Percentiles rank a stretch among this genome's conserved stretches.
These are phyloP conservation scores for Citrullus colocynthis DNA, from an alignment of 306 rosid species.

Conservation along the genomic window DNA sequence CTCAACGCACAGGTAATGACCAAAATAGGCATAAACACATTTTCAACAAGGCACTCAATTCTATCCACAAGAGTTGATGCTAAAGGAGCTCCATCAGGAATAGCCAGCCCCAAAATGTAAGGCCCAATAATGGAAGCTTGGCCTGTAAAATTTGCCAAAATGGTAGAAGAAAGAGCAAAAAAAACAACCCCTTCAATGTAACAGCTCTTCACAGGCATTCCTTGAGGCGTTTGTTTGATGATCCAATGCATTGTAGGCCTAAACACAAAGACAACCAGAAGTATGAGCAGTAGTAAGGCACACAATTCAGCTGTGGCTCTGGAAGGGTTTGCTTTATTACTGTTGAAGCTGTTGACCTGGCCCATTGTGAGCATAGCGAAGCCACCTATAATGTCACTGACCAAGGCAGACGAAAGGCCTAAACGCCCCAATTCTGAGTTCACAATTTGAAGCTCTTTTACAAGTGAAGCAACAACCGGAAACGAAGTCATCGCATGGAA, in stretches of 20 bases:
- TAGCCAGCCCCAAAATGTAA: conserved; percentile 42
- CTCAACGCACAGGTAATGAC: conserved; percentile 31
- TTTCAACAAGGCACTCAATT: conserved; percentile 33
- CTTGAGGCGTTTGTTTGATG: conserved; percentile 48
- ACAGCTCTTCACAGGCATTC: conserved; percentile 28
- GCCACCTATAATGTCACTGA: conserved; percentile 27
- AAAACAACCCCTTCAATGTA: conserved; percentile 23
- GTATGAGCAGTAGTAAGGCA: neutral
- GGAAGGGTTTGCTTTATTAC: neutral
- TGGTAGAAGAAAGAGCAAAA: neutral
- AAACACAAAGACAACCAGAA: conserved; percentile 11
- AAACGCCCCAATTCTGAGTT: conserved; percentile 59
- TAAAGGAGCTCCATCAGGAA: conserved; percentile 60
- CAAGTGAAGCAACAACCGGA: conserved; percentile 9
- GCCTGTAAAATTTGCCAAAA: conserved; percentile 10
- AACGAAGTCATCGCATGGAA: conserved; percentile 6
- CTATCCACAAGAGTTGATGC: conserved; percentile 35
- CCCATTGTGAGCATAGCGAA: neutral
- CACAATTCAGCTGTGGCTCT: neutral
- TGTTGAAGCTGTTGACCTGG: neutral
- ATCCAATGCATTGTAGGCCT: conserved; percentile 50
- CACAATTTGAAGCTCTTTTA: conserved; percentile 29
- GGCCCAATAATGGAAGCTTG: conserved; percentile 22
- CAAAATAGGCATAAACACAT: conserved; percentile 36
- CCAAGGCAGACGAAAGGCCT: conserved; percentile 35